These are phyloP conservation scores for Colletotrichum chrysophilum DNA, from an alignment of 2,329 filamentous ascomycete species.

Conservation along the genomic window DNA sequence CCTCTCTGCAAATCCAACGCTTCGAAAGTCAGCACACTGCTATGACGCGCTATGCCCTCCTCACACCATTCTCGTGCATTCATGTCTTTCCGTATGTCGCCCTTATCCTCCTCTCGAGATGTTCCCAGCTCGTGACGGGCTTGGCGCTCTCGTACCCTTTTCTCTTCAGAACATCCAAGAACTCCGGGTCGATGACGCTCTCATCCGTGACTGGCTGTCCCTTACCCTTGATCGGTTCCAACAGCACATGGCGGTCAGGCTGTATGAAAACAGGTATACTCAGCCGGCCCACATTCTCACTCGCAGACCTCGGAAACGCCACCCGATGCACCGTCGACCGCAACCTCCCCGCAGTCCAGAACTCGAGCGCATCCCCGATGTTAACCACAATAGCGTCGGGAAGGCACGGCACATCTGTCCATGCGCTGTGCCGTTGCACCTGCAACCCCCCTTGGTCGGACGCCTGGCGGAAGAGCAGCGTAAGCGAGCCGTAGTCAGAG, in stretches of 20 bases:
- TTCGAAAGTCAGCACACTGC: neutral
- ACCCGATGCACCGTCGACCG: constrained; percentile 90
- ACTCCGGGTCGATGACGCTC: neutral
- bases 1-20: neutral
- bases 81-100: constrained; percentile 11
- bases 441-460: constrained; percentile 87
- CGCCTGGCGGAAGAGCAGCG: constrained; percentile 76
- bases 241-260: constrained; percentile 16
- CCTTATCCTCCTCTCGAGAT: constrained; percentile 15
- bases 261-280: constrained; percentile 23
- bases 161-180: constrained; percentile 11
- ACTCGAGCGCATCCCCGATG: constrained; percentile 72
- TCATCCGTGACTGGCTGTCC: neutral
- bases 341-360: constrained; percentile 90
- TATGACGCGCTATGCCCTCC: neutral
- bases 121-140: constrained; percentile 17
- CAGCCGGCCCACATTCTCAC: constrained; percentile 19
- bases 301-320: constrained; percentile 59
- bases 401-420: constrained; percentile 46
- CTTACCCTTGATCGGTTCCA: constrained; percentile 1
- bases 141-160: constrained; percentile 16
- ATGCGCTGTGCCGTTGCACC: constrained; percentile 65
- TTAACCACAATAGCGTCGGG: constrained; percentile 72
- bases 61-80: neutral
- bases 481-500: constrained; percentile 80